phyloP scores from a whole-genome alignment of 352 stramenopile species.

The Phytophthora boehmeriae region DNA sequence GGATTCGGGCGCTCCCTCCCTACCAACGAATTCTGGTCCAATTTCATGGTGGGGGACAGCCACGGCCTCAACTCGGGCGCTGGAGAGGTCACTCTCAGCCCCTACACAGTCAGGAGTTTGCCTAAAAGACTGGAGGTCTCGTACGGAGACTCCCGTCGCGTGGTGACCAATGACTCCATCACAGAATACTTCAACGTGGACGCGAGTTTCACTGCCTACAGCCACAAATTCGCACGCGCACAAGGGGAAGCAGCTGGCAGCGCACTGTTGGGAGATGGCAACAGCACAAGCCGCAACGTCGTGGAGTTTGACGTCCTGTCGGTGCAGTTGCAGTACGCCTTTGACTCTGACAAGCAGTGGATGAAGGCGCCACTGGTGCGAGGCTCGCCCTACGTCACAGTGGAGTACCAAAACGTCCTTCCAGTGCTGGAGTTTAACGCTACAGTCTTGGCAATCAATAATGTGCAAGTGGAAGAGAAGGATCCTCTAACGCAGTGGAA shows the following conservation, averaged over 20 bases:
- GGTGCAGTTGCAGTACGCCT: slow-evolving; percentile 68
- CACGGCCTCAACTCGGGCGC: slow-evolving; percentile 76
- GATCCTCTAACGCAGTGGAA: slow-evolving; percentile 21
- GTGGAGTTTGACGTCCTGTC: slow-evolving; percentile 73
- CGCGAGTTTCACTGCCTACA: slow-evolving; percentile 72
- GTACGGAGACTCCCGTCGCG: slow-evolving; percentile 80
- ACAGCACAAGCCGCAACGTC: slow-evolving; percentile 68
- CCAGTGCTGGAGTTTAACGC: slow-evolving; percentile 78
- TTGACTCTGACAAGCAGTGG: slow-evolving; percentile 44
- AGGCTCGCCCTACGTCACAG: slow-evolving; percentile 80
- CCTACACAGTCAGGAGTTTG: slow-evolving; percentile 80
- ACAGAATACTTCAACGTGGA: slow-evolving; percentile 87
- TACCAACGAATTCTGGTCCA: slow-evolving; percentile 92
- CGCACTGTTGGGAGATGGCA: slow-evolving; percentile 60
- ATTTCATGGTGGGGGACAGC: slow-evolving; percentile 78
- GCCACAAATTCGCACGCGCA: slow-evolving; percentile 26
- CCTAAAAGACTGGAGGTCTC: slow-evolving; percentile 78
- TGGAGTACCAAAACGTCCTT: slow-evolving; percentile 74
- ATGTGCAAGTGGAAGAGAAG: slow-evolving; percentile 38
- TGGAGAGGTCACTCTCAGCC: slow-evolving; percentile 79
- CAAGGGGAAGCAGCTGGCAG: slow-evolving; percentile 17
- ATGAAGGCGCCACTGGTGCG: slow-evolving; percentile 66
- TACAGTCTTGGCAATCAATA: slow-evolving; percentile 63
- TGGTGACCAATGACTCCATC: slow-evolving; percentile 60
- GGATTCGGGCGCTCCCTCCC: slow-evolving; percentile 62